Evolutionary conservation across 73 alveolate genomes (phyloP), one percentile per base, ranked within the genome.

Genomic region (Paramecium caudatum): DNA sequence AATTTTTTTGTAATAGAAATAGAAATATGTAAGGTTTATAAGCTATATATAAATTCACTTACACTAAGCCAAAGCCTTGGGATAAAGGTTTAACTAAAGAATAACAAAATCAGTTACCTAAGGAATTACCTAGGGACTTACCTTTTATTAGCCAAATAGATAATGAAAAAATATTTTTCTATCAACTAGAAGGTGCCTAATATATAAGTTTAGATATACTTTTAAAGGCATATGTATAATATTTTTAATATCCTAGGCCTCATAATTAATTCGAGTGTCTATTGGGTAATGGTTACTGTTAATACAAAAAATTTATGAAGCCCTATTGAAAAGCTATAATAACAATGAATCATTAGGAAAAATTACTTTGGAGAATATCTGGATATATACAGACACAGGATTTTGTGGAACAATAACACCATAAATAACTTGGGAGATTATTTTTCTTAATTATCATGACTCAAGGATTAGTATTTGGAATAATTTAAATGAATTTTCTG

Each of bases 351-450:
- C 1, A 55, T 23, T 55, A 23, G 15, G 39, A 21, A 19, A 19
- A 55, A 23, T 55, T 12, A 55, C 27, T 2, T 55, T 55, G n/a
- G 25, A 23, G 12, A 55, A 55, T 10, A 19, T 55, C 8, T 55
- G 80, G 80, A 55, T 55, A 12, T 55, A 55, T 55, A 55, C 80
- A 23, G 80, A 55, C 0, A 55, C 4, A 0, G 80, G 80, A 55
- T 55, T 55, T 55, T 27, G 5, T 55, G 80, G 46, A 5, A 43
- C 23, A 23, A 55, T 55, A 12, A 55, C 3, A 55, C 80, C 80
- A 55, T 55, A 55, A 55, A 55, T 27, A 55, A 12, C 80, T 27
- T 27, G 23, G 80, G 30, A 55, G 23, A 55, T 55, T 19, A 55
- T 55, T 27, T 55, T 55, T 55, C 6, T 55, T 13, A 55, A 55